Conservation (phyloP, 2,329 filamentous ascomycete species). For the Helotiales sp. region DNA sequence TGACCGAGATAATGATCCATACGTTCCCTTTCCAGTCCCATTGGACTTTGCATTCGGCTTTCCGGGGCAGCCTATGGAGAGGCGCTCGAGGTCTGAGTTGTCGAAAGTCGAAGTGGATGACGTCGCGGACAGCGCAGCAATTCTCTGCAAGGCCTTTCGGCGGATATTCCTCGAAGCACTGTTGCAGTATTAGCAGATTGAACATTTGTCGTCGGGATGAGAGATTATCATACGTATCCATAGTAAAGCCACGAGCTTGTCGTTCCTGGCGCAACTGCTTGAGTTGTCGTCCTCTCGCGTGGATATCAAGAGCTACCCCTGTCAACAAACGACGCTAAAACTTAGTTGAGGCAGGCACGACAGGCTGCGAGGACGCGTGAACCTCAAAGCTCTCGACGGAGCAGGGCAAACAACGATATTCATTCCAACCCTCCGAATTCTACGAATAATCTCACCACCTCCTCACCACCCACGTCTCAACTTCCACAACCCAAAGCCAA, state of each 20-base stretch:
- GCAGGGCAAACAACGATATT: slow-evolving; percentile 1
- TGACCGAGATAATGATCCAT: slow-evolving; percentile 54
- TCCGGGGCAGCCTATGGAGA: slow-evolving; percentile 63
- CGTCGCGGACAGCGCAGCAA: slow-evolving; percentile 65
- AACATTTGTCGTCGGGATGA: background rate
- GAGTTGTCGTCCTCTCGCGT: background rate
- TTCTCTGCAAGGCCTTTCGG: slow-evolving; percentile 67
- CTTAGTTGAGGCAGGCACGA: slow-evolving; percentile 36
- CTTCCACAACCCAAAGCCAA: slow-evolving; percentile 36
- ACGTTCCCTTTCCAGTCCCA: slow-evolving; percentile 50
- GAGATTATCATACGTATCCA: slow-evolving; percentile 33
- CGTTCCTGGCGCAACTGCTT: slow-evolving; percentile 1
- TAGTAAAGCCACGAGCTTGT: slow-evolving; percentile 12
- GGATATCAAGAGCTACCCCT: slow-evolving; percentile 38
- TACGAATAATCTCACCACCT: slow-evolving; percentile 10
- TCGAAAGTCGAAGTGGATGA: slow-evolving; percentile 60
- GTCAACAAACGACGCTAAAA: slow-evolving; percentile 33
- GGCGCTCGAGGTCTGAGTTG: slow-evolving; percentile 65
- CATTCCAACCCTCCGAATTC: background rate
- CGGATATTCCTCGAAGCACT: slow-evolving; percentile 59
- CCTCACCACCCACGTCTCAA: slow-evolving; percentile 5
- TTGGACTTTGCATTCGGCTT: slow-evolving; percentile 52
- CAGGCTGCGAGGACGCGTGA: slow-evolving; percentile 35
- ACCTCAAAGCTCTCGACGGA: slow-evolving; percentile 12
- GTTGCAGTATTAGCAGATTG: slow-evolving; percentile 28